Base-by-base conservation (phyloP, 2,329 filamentous ascomycete genomes). In the Monosporascus sp. region DNA sequence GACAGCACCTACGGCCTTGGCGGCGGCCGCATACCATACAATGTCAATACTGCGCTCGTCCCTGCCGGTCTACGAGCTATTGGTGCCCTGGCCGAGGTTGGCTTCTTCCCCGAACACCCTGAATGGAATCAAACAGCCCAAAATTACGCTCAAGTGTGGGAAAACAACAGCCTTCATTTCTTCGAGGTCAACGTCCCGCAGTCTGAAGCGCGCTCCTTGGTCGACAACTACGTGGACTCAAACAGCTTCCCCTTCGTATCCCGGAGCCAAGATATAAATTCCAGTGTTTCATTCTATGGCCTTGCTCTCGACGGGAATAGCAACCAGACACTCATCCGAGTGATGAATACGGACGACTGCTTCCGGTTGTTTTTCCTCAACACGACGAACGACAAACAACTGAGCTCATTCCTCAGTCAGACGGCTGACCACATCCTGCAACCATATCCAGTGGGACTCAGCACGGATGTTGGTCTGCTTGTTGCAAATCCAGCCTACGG, bases 301-400 rank as follows among this genome's bases (percentile, higher is more conserved):
- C 63, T 87, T 2, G 73, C 82, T 0, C 74, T 87, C 0, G 74
- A 84, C 4, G 81, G 77, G 2, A 73, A 76, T 53, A 67, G 76
- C 47, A 69, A 77, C 22, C 72, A 78, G 27, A 63, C 73, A 2
- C 65, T 78, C 17, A 79, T 86, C 1, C 70, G 72, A 27, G 74
- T 86, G 19, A 81, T 85, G 73, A 83, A 87, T 63, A 84, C 80
- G 0, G 84, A 87, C 56, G 80, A 82, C 55, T 83, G 78, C 50
- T 87, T 86, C 70, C 79, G 82, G 1, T 78, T 80, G 52, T 86
- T 85, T 65, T 69, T 87, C 1, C 72, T 86, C 37, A 85, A 86
- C 60, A 75, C 78, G 0, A 84, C 81, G 1, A 74, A 84, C 47
- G 72, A 85, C 81, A 86, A 57, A 85, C 81, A 86, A 57, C 72